Conservation (phyloP, 1,139 yeast species). For the Lodderomyces elongisporus region DNA sequence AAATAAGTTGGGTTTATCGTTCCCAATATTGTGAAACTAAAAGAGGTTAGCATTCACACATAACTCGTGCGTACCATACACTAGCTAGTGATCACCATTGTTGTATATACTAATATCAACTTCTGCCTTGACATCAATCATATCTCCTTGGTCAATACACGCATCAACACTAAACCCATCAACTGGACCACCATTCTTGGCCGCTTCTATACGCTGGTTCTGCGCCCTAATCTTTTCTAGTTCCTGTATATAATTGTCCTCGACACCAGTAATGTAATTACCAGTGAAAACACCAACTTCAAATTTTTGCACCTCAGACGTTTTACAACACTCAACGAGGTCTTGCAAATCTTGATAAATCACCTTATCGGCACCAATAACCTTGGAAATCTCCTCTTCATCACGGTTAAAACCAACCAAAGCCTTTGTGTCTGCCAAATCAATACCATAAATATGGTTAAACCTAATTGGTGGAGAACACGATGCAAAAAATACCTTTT, state of each 20-base stretch:
- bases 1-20: too few relatives aligned
- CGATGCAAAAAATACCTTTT: conserved; percentile 86
- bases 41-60: too few relatives aligned
- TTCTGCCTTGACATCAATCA: conserved; percentile 76
- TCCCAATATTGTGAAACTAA: too few relatives aligned
- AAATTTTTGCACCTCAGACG: conserved; percentile 43
- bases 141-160: conserved; percentile 41
- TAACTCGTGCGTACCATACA: too few relatives aligned
- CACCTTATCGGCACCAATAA: conserved; percentile 89
- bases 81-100: conserved; percentile 76
- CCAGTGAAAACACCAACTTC: conserved; percentile 99
- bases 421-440: conserved; percentile 91
- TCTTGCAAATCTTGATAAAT: conserved; percentile 84
- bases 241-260: conserved; percentile 73
- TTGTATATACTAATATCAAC: conserved; percentile 88
- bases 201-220: conserved; percentile 59
- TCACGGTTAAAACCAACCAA: conserved; percentile 80
- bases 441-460: conserved; percentile 96
- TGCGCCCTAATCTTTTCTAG: conserved; percentile 79
- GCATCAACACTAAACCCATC: conserved; percentile 42
- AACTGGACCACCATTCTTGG: conserved; percentile 14
- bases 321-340: conserved; percentile 70
- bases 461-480: conserved; percentile 96
- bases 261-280: conserved; percentile 85
- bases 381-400: conserved; percentile 68